Conservation (phyloP, 371 early-diverging fungal genomes). For the Circinella minor region DNA sequence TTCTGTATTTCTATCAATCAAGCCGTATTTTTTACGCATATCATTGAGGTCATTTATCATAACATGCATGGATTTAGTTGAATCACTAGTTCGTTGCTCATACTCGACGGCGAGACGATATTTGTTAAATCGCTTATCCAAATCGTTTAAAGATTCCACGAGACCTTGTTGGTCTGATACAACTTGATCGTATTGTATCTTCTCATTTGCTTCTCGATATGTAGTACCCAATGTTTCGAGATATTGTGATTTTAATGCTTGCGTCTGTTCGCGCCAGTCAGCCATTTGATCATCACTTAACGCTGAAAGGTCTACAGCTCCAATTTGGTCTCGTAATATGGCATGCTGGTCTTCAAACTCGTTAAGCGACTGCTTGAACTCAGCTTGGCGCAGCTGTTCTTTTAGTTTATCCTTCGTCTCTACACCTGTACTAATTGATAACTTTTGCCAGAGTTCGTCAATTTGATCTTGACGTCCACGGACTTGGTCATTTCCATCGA, state of each 20-base stretch:
- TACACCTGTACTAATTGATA: conserved; percentile 2
- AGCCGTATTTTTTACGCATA: conserved; percentile 11
- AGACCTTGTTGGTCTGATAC: conserved; percentile 12
- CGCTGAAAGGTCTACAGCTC: not conserved
- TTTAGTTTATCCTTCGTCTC: conserved; percentile 8
- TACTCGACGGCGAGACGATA: conserved; percentile 12
- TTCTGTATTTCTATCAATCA: not conserved
- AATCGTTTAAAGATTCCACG: conserved; percentile 11
- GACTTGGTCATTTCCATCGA: conserved; percentile 8
- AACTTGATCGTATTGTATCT: conserved; percentile 1
- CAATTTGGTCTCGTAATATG: conserved; percentile 3
- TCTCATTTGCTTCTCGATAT: not conserved
- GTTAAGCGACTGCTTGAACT: conserved; percentile 11
- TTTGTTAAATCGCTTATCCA: conserved; percentile 9
- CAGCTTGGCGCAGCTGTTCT: conserved; percentile 16
- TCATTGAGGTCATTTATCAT: not conserved
- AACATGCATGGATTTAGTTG: conserved; percentile 2
- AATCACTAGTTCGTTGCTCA: not conserved
- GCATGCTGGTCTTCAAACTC: conserved; percentile 11
- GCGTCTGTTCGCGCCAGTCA: conserved; percentile 30
- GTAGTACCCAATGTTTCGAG: conserved; percentile 13
- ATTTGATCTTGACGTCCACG: conserved; percentile 17
- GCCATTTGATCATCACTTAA: conserved; percentile 23
- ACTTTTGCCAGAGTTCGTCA: conserved; percentile 15
- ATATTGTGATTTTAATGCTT: conserved; percentile 14